Conservation (phyloP, 441 rosid genomes). For the Geranium incanum region DNA sequence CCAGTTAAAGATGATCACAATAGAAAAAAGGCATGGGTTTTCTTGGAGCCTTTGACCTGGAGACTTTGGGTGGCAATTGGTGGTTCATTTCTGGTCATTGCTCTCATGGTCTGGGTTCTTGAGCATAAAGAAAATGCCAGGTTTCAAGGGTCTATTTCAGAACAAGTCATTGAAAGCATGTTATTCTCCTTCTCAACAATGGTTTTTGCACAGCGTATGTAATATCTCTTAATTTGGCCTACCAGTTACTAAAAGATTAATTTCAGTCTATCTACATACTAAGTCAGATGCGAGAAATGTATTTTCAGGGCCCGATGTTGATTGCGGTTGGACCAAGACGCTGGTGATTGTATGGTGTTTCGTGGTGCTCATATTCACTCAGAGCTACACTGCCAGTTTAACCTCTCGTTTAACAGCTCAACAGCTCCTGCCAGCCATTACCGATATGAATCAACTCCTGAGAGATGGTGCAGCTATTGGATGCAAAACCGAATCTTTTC, state of each 20-base stretch:
- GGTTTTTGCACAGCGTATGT: slow-evolving; percentile 52
- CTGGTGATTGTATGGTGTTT: slow-evolving; percentile 56
- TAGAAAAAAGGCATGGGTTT: slow-evolving; percentile 30
- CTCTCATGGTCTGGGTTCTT: slow-evolving; percentile 44
- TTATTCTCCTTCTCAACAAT: slow-evolving; percentile 69
- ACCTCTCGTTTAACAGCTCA: slow-evolving; percentile 44
- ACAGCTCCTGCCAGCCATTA: slow-evolving; percentile 33
- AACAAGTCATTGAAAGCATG: slow-evolving; percentile 50
- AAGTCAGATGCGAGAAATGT: neutral
- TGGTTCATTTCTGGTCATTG: slow-evolving; percentile 30
- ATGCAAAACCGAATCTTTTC: slow-evolving; percentile 34
- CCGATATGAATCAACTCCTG: slow-evolving; percentile 32
- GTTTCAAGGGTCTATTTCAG: slow-evolving; percentile 35
- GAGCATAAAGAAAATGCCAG: slow-evolving; percentile 51
- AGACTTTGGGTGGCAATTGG: slow-evolving; percentile 40
- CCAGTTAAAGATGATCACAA: slow-evolving; percentile 22
- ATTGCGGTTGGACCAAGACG: slow-evolving; percentile 35
- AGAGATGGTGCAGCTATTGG: slow-evolving; percentile 43
- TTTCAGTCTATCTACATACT: neutral
- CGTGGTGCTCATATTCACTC: slow-evolving; percentile 49
- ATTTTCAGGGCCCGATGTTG: slow-evolving; percentile 43
- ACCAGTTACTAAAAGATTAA: no score
- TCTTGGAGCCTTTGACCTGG: slow-evolving; percentile 53
- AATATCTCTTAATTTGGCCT: neutral
- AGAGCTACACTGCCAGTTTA: slow-evolving; percentile 57